Evolutionary conservation across 2,329 filamentous ascomycete genomes (phyloP), one percentile per base, ranked within the genome.

Genomic region (Curvularia hawaiiensis): DNA sequence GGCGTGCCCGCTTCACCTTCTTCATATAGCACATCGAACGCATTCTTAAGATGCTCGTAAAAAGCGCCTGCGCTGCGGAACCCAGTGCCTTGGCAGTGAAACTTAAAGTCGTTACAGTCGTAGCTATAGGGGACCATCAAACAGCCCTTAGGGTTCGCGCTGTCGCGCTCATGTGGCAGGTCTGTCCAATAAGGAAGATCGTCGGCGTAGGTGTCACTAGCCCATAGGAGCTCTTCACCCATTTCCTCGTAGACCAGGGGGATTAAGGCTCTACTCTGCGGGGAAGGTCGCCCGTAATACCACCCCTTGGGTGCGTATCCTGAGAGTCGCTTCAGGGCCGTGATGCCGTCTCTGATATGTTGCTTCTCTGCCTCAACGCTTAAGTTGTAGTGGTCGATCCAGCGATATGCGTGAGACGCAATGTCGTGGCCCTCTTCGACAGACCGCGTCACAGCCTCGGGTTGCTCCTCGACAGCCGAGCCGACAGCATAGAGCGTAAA

Each of bases 171-270:
- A 30, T 77, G 72, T 0, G 82, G 82, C 2, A 85, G 69, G 63
- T 85, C 83, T 4, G 80, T 75, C 83, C 82, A 85, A 68, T 84
- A 85, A 0, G 83, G 83, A 6, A 85, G 72, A 56, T 85, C 83
- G 56, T 85, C 83, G 14, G 82, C 81, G 57, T 84, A 85, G 0
- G 77, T 78, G 59, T 85, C 83, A 16, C 74, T 76, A 22, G 77
- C 76, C 77, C 81, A 85, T 0, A 83, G 66, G 0, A 85, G 75
- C 54, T 78, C 77, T 50, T 80, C 78, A 4, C 81, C 80, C 75
- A 84, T 79, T 68, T 84, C 82, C 56, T 81, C 78, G 66, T 83
- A 84, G 0, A 83, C 78, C 50, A 82, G 75, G n/a, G 78, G 79
- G 0, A 85, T 75, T 22, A 83, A 68, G 10, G 78, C 78, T 10